These are phyloP conservation scores for Lodderomyces margitis DNA, from an alignment of 1,139 yeast genomes.

Conservation along the genomic window DNA sequence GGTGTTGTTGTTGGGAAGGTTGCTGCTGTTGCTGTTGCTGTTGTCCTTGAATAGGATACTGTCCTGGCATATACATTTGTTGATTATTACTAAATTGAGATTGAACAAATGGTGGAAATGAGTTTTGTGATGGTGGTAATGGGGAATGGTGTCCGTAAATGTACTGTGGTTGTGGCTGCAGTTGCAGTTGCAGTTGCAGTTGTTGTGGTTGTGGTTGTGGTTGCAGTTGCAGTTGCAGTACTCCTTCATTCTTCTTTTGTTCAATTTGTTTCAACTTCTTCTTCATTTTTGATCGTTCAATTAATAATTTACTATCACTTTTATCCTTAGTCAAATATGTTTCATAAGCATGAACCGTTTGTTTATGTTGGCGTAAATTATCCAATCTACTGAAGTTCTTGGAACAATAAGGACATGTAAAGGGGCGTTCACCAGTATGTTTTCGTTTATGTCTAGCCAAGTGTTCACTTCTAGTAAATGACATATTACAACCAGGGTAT, in stretches of 20 bases:
- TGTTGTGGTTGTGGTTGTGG: slow-evolving; percentile 7
- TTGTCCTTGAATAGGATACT: slow-evolving; percentile 2
- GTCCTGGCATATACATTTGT: slow-evolving; percentile 8
- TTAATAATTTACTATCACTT: slow-evolving; percentile 10
- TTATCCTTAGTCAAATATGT: slow-evolving; percentile 27
- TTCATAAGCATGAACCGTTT: slow-evolving; percentile 87
- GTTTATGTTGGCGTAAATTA: slow-evolving; percentile 87
- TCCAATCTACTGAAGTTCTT: slow-evolving; percentile 82
- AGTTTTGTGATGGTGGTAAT: slow-evolving; percentile 7
- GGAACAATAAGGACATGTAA: slow-evolving; percentile 79
- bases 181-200: not conserved
- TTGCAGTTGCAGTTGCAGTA: slow-evolving; percentile 2
- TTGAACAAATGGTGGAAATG: slow-evolving; percentile 6
- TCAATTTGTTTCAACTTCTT: slow-evolving; percentile 11
- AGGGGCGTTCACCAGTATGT: slow-evolving; percentile 95
- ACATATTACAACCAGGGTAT: slow-evolving; percentile 83
- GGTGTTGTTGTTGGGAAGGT: not conserved
- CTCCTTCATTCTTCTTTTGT: slow-evolving; percentile 6
- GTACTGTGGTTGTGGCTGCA: slow-evolving; percentile 7
- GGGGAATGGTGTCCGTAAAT: slow-evolving; percentile 7
- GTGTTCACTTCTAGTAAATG: slow-evolving; percentile 86
- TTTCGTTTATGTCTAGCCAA: slow-evolving; percentile 89
- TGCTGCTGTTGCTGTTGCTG: slow-evolving; percentile 6
- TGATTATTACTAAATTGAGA: slow-evolving; percentile 6
- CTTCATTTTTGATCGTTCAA: slow-evolving; percentile 11